A percentile compares a stretch with the other conserved stretches of the same genome.
These are phyloP conservation scores for Lenzites betulinus DNA, from an alignment of 768 basidiomycete species.

Conservation along the genomic window DNA sequence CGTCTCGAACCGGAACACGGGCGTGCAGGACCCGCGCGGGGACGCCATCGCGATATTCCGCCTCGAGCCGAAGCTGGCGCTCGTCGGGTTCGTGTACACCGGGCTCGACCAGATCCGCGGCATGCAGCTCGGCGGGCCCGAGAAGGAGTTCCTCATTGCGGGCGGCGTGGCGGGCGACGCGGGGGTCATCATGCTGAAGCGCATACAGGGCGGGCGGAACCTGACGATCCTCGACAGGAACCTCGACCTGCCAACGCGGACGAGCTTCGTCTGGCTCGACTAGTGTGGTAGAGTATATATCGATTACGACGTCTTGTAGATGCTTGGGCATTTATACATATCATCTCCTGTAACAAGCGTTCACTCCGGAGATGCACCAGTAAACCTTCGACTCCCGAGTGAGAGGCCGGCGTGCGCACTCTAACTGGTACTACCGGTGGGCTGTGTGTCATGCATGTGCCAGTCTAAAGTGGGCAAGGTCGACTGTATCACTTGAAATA, in stretches of 20 bases:
- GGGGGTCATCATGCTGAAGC: conserved; percentile 58
- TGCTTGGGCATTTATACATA: not conserved
- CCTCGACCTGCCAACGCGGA: conserved; percentile 50
- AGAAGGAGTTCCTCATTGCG: conserved; percentile 57
- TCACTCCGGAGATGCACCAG: too few species aligned
- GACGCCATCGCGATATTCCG: conserved; percentile 69
- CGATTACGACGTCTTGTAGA: not conserved
- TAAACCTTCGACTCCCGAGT: too few species aligned
- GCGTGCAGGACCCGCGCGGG: conserved; percentile 49
- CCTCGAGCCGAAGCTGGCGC: conserved; percentile 43
- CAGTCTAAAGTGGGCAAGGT: too few species aligned
- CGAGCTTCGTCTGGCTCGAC: conserved; percentile 43
- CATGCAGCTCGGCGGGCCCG: conserved; percentile 56
- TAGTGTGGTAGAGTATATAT: not conserved
- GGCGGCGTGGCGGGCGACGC: conserved; percentile 53
- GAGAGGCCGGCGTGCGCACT: too few species aligned
- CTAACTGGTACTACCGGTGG: too few species aligned
- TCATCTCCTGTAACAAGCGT: too few species aligned
- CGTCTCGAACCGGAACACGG: conserved; percentile 66
- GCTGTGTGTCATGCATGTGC: too few species aligned
- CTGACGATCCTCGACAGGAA: conserved; percentile 56
- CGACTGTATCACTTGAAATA: too few species aligned
- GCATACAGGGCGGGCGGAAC: conserved; percentile 54
- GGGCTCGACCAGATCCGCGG: conserved; percentile 65
- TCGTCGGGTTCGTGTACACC: conserved; percentile 59